phyloP scores from a whole-genome alignment of 345 rosid genomes.

The Sapria himalayana region DNA sequence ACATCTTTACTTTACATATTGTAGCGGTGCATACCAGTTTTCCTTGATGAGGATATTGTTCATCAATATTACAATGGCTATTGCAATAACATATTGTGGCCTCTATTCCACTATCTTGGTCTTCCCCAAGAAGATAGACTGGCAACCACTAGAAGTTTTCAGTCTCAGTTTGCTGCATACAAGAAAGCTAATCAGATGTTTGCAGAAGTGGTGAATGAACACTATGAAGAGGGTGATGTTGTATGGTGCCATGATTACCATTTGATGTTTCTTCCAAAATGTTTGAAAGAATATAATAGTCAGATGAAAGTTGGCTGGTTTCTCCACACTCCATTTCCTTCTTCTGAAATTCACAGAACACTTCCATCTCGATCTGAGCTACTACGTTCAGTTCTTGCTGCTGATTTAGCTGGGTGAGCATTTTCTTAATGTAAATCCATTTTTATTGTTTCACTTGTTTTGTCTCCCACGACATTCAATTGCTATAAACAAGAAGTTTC shows the following conservation, averaged over 20 bases:
- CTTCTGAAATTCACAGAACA: conserved; percentile 38
- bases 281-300: conserved; percentile 20
- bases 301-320: conserved; percentile 46
- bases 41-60: conserved; percentile 32
- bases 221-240: conserved; percentile 36
- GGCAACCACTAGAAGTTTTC: conserved; percentile 36
- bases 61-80: conserved; percentile 43
- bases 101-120: conserved; percentile 41
- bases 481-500: too few species aligned
- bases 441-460: too few species aligned
- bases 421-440: too few species aligned
- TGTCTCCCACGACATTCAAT: too few species aligned
- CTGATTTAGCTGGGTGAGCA: conserved; percentile 37
- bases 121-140: conserved; percentile 45
- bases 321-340: conserved; percentile 39
- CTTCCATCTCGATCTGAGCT: conserved; percentile 35
- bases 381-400: conserved; percentile 33
- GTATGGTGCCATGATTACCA: conserved; percentile 52
- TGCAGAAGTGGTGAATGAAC: conserved; percentile 28
- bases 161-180: conserved; percentile 42
- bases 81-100: conserved; percentile 43
- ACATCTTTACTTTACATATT: conserved; percentile 3
- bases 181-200: conserved; percentile 42
- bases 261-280: conserved; percentile 36
- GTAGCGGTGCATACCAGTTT: conserved; percentile 48